These are phyloP conservation scores for Malus orientalis DNA, from an alignment of 306 rosid genomes.

Conservation along the genomic window DNA sequence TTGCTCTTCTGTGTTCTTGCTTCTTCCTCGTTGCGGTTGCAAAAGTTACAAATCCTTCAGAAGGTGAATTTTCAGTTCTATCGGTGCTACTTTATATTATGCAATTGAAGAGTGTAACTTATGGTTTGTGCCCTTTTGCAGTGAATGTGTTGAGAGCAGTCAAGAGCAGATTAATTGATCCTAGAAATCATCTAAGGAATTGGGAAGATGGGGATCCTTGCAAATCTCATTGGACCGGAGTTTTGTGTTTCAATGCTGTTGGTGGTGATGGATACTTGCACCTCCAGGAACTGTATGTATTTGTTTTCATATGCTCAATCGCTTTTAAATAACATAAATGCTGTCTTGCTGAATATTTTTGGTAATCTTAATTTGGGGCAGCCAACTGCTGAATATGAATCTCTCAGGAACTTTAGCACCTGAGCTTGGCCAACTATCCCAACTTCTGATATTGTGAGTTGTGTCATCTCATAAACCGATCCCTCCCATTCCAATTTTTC, in stretches of 20 bases:
- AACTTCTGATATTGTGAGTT: slow-evolving; percentile 60
- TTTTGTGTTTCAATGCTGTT: slow-evolving; percentile 30
- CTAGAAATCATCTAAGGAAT: slow-evolving; percentile 26
- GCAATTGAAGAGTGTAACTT: neutral
- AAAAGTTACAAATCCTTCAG: slow-evolving; percentile 52
- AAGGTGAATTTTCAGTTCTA: slow-evolving; percentile 35
- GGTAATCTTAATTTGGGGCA: slow-evolving; percentile 32
- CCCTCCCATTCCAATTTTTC: neutral
- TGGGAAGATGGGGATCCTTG: slow-evolving; percentile 80
- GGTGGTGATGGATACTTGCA: slow-evolving; percentile 51
- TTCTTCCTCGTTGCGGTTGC: slow-evolving; percentile 28
- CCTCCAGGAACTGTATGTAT: slow-evolving; percentile 53
- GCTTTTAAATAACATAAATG: neutral
- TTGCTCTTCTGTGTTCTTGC: slow-evolving; percentile 33
- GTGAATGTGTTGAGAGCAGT: slow-evolving; percentile 54
- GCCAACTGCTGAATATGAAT: slow-evolving; percentile 52
- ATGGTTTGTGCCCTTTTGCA: slow-evolving; percentile 29
- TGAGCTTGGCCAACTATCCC: slow-evolving; percentile 60
- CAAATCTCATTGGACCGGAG: slow-evolving; percentile 58
- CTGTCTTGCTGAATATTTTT: neutral
- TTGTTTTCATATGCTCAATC: neutral
- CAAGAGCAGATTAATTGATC: slow-evolving; percentile 57
- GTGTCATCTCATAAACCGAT: slow-evolving; percentile 5
- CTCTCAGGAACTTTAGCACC: slow-evolving; percentile 68
- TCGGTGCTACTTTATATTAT: neutral